Evolutionary conservation across 2,329 filamentous ascomycete genomes (phyloP), one percentile per base, ranked within the genome.

Genomic region (Dothideomycetes sp.): DNA sequence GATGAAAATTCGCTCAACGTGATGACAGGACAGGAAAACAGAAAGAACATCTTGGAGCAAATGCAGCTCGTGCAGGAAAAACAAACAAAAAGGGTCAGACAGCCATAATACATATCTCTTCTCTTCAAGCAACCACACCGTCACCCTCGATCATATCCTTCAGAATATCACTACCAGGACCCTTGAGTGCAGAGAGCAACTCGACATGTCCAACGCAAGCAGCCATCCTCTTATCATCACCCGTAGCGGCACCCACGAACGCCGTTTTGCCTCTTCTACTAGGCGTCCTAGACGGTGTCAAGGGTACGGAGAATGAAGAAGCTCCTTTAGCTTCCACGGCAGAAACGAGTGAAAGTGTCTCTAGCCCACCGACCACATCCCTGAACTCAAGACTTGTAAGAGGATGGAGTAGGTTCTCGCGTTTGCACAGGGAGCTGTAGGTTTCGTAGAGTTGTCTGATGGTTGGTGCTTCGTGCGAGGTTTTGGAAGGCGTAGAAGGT

Each of bases 371-470:
- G 15, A 95, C 71, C 4, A 98, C 88, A 61, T 98, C 91, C 44
- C 87, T 78, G 61, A 98, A 98, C 60, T 98, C 91, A 4, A 86
- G 91, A 54, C 77, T 82, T 2, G 86, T 91, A 2, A 98, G 74
- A 1, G 89, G 84, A 51, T 94, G 87, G 2, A 98, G 73, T 8
- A 93, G 71, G n/a, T 87, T 84, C 53, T 96, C 89, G 24, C 78
- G 76, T 44, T 78, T 89, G 63, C 91, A 98, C 12, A 95, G 70
- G 23, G 74, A 68, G 43, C 77, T 80, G 63, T 98, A 98, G 2
- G 84, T 79, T 45, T 86, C 82, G 59, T 85, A 96, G 4, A 96
- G 68, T 40, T 75, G 74, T 62, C 88, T 93, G 57, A 94, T 73
- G 0, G 82, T 93, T 1, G 89, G 88, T 0, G 84, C 84, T 5